phyloP scores from a whole-genome alignment of 2,329 filamentous ascomycete species.

The Leptodontidium sp. region DNA sequence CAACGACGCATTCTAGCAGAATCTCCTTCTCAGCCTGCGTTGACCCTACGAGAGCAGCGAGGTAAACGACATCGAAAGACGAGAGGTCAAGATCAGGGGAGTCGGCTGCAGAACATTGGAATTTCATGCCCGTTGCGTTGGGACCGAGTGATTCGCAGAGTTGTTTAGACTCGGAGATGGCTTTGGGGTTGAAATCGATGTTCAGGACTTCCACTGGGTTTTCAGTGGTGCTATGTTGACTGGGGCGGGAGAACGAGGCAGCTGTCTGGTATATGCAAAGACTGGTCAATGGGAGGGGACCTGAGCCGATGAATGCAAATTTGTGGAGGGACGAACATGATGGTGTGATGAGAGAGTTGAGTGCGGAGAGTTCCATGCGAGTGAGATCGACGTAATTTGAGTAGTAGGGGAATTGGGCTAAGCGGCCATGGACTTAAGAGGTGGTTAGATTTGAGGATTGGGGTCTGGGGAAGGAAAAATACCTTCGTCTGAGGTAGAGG shows the following conservation, averaged over 20 bases:
- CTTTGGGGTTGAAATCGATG: constrained; percentile 50
- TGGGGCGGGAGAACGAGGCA: constrained; percentile 27
- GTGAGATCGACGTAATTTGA: constrained; percentile 58
- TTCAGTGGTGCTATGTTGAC: background rate
- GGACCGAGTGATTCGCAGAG: constrained; percentile 49
- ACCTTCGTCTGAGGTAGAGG: constrained; percentile 33
- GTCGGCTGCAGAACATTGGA: constrained; percentile 49
- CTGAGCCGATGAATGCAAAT: constrained; percentile 59
- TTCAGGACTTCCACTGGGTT: constrained; percentile 48
- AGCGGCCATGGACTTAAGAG: constrained; percentile 31
- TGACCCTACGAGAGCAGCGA: constrained; percentile 58
- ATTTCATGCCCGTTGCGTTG: constrained; percentile 47
- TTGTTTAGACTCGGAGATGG: constrained; percentile 47
- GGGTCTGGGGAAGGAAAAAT: background rate
- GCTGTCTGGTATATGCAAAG: constrained; percentile 49
- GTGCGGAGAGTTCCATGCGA: constrained; percentile 54
- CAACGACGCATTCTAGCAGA: constrained; percentile 50
- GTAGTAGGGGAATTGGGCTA: constrained; percentile 57
- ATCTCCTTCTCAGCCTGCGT: constrained; percentile 52
- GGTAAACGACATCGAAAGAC: constrained; percentile 56
- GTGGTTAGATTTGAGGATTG: constrained; percentile 28
- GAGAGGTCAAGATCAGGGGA: constrained; percentile 24
- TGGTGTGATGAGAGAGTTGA: constrained; percentile 47
- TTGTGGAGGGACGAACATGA: constrained; percentile 39
- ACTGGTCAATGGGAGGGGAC: constrained; percentile 58